phyloP scores from a whole-genome alignment of 1,139 yeast species.

The Saccharomyces hybrid region DNA sequence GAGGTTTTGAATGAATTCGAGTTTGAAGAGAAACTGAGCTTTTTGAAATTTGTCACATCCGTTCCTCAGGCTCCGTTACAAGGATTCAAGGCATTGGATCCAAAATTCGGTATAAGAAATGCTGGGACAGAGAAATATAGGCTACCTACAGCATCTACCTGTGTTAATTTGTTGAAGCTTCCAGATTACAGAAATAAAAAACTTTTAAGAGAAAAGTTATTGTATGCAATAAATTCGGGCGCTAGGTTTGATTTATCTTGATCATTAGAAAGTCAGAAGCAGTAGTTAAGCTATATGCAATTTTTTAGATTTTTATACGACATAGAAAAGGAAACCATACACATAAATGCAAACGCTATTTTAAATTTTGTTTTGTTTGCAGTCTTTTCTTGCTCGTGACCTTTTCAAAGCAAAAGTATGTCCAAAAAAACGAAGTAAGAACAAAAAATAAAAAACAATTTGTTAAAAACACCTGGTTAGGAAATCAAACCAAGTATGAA shows the following conservation, averaged over 20 bases:
- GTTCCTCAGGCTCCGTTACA: slow-evolving; percentile 85
- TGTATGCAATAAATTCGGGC: slow-evolving; percentile 69
- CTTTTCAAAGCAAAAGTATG: no score
- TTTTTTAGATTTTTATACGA: background rate
- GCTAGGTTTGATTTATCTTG: slow-evolving; percentile 81
- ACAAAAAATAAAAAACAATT: background rate
- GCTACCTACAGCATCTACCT: slow-evolving; percentile 88
- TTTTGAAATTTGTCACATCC: slow-evolving; percentile 82
- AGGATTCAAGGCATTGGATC: slow-evolving; percentile 70
- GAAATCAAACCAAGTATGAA: no score
- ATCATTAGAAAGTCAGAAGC: background rate
- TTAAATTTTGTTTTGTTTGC: background rate
- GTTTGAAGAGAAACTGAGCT: slow-evolving; percentile 49
- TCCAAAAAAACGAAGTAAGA: no score
- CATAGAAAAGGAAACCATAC: background rate
- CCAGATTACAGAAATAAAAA: slow-evolving; percentile 70
- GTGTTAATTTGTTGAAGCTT: slow-evolving; percentile 76
- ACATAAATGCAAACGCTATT: background rate
- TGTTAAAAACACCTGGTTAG: background rate
- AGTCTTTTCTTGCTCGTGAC: no score
- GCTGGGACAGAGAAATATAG: slow-evolving; percentile 50
- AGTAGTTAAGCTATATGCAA: background rate
- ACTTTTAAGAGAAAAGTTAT: slow-evolving; percentile 50
- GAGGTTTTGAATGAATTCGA: slow-evolving; percentile 62
- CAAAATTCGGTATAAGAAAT: slow-evolving; percentile 73